phyloP scores from a whole-genome alignment of 1,284 basidiomycete species.

The Lignosus rhinocerotis region DNA sequence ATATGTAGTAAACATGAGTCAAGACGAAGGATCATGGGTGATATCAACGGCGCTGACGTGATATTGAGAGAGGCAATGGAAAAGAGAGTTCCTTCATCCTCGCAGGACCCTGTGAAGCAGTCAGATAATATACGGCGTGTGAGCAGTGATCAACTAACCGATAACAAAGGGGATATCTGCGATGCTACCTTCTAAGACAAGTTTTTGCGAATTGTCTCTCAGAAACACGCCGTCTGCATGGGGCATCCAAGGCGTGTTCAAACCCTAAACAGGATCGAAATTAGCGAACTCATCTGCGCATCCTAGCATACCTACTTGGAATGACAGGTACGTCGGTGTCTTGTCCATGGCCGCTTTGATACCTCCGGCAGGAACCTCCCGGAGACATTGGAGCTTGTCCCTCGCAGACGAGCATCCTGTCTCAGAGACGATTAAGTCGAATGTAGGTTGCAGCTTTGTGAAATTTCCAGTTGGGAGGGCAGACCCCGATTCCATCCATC shows the following conservation, averaged over 20 bases:
- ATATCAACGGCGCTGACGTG: background rate
- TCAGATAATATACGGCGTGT: too few species aligned
- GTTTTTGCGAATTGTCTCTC: slow-evolving; percentile 20
- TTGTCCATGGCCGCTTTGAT: slow-evolving; percentile 35
- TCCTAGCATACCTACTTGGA: background rate
- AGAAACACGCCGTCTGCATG: slow-evolving; percentile 41
- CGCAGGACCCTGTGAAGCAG: slow-evolving; percentile 26
- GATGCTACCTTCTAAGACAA: slow-evolving; percentile 11
- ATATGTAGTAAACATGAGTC: background rate
- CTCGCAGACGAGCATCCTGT: slow-evolving; percentile 32
- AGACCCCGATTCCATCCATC: slow-evolving; percentile 40
- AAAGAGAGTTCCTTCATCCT: slow-evolving; percentile 38
- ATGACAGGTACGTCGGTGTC: slow-evolving; percentile 31
- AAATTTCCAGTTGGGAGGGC: slow-evolving; percentile 34
- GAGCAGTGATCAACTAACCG: slow-evolving; percentile 18
- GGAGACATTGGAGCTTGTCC: slow-evolving; percentile 45
- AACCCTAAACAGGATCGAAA: background rate
- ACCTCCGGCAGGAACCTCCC: slow-evolving; percentile 32
- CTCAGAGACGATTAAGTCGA: slow-evolving; percentile 35
- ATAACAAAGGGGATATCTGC: slow-evolving; percentile 31
- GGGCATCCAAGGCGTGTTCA: slow-evolving; percentile 34
- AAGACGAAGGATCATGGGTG: too few species aligned
- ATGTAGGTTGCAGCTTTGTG: slow-evolving; percentile 34
- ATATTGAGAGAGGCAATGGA: slow-evolving; percentile 25
- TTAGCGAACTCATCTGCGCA: too few species aligned